Conservation (phyloP, 225 moss, liverwort and hornwort genomes). For the Thuidium tamariscinum region DNA sequence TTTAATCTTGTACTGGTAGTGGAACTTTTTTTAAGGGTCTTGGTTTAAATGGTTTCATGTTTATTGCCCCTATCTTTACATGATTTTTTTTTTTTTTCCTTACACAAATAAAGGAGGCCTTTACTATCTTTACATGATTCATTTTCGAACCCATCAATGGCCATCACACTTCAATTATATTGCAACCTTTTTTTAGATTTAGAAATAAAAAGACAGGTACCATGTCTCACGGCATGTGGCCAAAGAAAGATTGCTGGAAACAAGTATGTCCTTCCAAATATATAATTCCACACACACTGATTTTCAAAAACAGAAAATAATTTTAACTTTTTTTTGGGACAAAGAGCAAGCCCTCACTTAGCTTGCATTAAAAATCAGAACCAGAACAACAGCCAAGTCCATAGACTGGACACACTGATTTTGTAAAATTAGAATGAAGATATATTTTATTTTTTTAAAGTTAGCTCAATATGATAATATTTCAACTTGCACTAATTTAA, state of each 20-base stretch:
- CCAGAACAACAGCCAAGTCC: no score
- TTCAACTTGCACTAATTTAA: background rate
- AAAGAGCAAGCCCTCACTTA: no score
- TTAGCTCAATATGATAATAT: background rate
- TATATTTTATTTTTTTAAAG: background rate
- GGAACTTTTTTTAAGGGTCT: background rate
- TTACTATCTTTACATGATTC: no score
- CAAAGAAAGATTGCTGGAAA: background rate
- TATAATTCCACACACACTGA: background rate
- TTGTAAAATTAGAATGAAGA: background rate
- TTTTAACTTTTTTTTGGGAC: no score
- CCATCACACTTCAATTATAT: background rate
- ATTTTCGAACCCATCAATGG: background rate
- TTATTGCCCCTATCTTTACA: background rate
- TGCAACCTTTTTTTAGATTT: background rate
- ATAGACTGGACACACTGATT: no score
- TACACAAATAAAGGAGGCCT: no score
- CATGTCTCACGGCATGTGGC: background rate
- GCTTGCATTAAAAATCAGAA: no score
- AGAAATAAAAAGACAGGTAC: background rate
- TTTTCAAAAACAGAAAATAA: no score
- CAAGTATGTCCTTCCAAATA: background rate
- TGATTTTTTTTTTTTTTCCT: background rate
- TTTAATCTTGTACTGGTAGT: background rate
- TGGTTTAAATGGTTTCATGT: background rate